Conservation (phyloP, 192 early-diverging fungal genomes). For the Coemansia sp. region DNA sequence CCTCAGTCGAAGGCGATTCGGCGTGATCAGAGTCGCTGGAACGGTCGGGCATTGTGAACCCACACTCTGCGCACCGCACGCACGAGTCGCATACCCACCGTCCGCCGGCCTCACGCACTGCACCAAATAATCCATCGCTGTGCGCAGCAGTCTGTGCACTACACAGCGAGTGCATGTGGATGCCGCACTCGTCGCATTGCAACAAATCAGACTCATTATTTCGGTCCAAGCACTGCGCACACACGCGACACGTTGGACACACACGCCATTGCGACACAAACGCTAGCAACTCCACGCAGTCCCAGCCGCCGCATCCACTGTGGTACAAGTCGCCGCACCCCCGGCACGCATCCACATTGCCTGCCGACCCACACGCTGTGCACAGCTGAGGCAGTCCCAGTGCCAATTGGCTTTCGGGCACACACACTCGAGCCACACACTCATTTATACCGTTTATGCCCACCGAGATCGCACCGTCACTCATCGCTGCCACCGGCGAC, state of each 20-base stretch:
- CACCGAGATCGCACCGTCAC: not conserved
- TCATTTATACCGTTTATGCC: not conserved
- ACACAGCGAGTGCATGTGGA: conserved; percentile 31
- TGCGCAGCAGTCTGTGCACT: conserved; percentile 23
- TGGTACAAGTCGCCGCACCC: conserved; percentile 58
- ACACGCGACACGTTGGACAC: conserved; percentile 44
- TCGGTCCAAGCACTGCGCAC: conserved; percentile 21
- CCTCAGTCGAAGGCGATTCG: not conserved
- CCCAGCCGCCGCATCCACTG: conserved; percentile 34
- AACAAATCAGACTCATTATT: conserved; percentile 10
- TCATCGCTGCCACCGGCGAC: not conserved
- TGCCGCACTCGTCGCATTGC: conserved; percentile 41
- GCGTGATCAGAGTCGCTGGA: not conserved
- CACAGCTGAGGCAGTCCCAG: conserved; percentile 13
- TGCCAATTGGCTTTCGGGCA: not conserved
- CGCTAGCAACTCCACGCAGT: not conserved
- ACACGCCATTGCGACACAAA: conserved; percentile 8
- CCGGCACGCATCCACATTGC: conserved; percentile 25
- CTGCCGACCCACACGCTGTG: conserved; percentile 31
- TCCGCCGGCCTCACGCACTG: conserved; percentile 17
- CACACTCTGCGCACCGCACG: conserved; percentile 44
- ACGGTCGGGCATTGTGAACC: conserved; percentile 16
- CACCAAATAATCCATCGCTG: conserved; percentile 8
- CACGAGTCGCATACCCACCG: conserved; percentile 50
- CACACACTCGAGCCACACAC: not conserved